Conservation (phyloP, 192 early-diverging fungal species). For the Phycomyces blakesleeanus region DNA sequence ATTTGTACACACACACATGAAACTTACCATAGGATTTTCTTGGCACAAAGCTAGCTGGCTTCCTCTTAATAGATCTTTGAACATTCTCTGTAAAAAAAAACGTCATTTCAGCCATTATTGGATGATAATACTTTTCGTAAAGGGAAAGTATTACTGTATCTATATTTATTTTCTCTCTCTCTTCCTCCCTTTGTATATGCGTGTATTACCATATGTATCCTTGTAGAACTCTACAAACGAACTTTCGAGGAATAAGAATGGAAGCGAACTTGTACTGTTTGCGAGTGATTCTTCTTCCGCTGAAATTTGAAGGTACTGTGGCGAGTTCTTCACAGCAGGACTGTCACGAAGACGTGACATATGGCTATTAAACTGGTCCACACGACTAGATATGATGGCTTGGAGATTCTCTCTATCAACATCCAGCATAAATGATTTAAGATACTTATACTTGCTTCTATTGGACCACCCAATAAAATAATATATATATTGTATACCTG, state of each 20-base stretch:
- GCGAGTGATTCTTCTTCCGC: slow-evolving; percentile 51
- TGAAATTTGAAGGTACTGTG: slow-evolving; percentile 61
- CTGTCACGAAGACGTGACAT: slow-evolving; percentile 84
- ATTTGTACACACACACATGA: neutral
- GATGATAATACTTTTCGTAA: too few relatives aligned
- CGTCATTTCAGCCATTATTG: too few relatives aligned
- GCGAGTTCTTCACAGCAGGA: slow-evolving; percentile 72
- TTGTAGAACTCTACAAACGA: slow-evolving; percentile 85
- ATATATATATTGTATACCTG: slow-evolving; percentile 14
- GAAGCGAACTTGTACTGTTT: slow-evolving; percentile 41
- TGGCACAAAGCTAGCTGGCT: slow-evolving; percentile 28
- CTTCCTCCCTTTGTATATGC: too few relatives aligned
- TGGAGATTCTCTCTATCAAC: slow-evolving; percentile 64
- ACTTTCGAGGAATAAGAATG: slow-evolving; percentile 77
- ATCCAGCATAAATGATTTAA: too few relatives aligned
- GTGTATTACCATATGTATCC: slow-evolving; percentile 71
- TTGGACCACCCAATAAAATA: neutral
- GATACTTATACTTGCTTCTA: too few relatives aligned
- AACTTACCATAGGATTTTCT: neutral
- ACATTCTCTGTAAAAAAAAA: slow-evolving; percentile 33
- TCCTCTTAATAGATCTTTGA: slow-evolving; percentile 40
- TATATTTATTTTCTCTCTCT: too few relatives aligned
- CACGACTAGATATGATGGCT: slow-evolving; percentile 78
- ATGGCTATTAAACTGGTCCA: slow-evolving; percentile 84
- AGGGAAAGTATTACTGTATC: too few relatives aligned